Evolutionary conservation across 176 grass and related monocot species (phyloP).

Genomic region (Rhipidocladum racemiflorum): DNA sequence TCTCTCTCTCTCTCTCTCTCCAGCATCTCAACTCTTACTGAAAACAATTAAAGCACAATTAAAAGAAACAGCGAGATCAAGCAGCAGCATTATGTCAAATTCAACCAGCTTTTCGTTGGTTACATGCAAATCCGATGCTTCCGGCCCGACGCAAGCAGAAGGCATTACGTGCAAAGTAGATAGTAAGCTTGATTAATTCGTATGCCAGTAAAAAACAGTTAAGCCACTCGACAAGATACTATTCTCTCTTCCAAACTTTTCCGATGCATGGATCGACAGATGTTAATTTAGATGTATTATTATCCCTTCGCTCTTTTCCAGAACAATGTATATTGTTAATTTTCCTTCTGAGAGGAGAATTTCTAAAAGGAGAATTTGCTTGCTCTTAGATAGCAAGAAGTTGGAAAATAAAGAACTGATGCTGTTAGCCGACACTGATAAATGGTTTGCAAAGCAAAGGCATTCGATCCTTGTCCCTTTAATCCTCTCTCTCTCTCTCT

Average conservation of each 20-base stretch:
- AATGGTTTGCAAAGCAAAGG: constrained; percentile 16
- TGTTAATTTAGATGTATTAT: neutral
- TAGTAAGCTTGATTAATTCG: too few relatives aligned
- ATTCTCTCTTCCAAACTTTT: neutral
- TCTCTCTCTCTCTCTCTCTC: too few relatives aligned
- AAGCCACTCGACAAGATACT: neutral
- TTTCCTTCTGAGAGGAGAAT: neutral
- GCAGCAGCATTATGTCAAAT: neutral
- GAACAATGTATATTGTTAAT: neutral
- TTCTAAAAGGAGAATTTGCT: neutral
- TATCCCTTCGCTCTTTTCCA: neutral
- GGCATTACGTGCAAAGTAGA: neutral
- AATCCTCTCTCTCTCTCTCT: neutral
- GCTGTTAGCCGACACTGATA: constrained; percentile 1
- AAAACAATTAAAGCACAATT: neutral
- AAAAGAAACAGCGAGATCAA: neutral
- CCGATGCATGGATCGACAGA: neutral
- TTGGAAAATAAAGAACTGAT: neutral
- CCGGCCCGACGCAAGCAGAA: neutral
- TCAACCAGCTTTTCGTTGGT: neutral
- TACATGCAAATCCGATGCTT: neutral
- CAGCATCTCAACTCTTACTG: neutral
- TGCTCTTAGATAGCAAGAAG: neutral
- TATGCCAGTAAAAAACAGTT: too few relatives aligned
- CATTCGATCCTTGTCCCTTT: constrained; percentile 1